phyloP scores from a whole-genome alignment of 768 basidiomycete genomes.

The Xanthoconium purpureum region DNA sequence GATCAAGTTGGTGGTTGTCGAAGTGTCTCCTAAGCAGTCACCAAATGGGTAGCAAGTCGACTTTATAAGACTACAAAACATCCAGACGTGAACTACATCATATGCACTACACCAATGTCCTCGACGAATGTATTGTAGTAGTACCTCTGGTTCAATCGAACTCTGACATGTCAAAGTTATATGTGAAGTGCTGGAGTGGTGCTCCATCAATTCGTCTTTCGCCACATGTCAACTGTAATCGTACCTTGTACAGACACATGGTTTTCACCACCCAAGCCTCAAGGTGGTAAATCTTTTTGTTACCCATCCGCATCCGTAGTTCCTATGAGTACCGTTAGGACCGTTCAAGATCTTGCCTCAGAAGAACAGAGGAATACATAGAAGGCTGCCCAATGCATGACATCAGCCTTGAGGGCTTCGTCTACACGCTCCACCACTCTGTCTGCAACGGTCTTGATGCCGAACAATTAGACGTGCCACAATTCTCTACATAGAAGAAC shows the following conservation, averaged over 20 bases:
- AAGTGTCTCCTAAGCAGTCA: not conserved
- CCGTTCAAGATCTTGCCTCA: not conserved
- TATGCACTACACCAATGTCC: not conserved
- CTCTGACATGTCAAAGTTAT: slow-evolving; percentile 34
- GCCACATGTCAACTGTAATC: not conserved
- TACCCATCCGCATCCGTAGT: slow-evolving; percentile 90
- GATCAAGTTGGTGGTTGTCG: not conserved
- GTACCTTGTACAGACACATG: slow-evolving; percentile 87
- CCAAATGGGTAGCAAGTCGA: not conserved
- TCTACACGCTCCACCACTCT: slow-evolving; percentile 85
- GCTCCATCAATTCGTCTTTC: not conserved
- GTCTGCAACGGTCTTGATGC: slow-evolving; percentile 82
- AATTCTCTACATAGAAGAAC: not conserved
- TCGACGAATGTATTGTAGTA: not conserved
- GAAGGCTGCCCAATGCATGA: slow-evolving; percentile 97
- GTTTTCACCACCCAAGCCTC: slow-evolving; percentile 98
- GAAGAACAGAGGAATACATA: slow-evolving; percentile 52
- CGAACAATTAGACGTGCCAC: slow-evolving; percentile 2
- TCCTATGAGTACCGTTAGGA: slow-evolving; percentile 51
- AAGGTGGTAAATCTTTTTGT: slow-evolving; percentile 93
- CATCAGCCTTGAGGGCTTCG: slow-evolving; percentile 84
- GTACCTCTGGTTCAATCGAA: slow-evolving; percentile 23
- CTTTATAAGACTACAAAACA: not conserved
- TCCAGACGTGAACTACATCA: not conserved
- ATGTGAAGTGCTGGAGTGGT: slow-evolving; percentile 29